Evolutionary conservation across 495 filamentous ascomycete species (phyloP), one percentile per base, ranked within the genome.

Genomic region (Neurospora intermedia): DNA sequence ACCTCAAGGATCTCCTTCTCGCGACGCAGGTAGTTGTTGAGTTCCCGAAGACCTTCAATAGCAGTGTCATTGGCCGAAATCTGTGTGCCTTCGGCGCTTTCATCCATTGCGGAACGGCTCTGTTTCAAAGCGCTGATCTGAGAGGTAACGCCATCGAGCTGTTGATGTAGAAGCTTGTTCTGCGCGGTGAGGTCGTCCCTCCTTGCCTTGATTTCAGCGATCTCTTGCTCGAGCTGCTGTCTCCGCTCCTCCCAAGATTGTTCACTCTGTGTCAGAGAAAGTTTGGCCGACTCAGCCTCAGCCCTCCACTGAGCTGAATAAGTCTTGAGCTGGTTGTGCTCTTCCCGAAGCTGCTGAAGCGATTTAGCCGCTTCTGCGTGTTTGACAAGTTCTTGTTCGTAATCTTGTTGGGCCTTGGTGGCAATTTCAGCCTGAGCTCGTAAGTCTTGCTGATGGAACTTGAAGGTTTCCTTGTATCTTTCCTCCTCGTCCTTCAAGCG

Each of bases 1-100:
- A 97, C 93, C 73, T 98, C 94, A 4, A 98, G 89, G 76, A 99
- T 98, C 77, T 98, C 94, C 83, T 98, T 98, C 83, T 98, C 96
- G 62, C 92, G 89, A n/a, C 96, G 90, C 71, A 98, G 84, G 81
- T 93, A 98, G 69, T 88, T 90, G 81, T 96, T 94, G 46, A 98
- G 87, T 77, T 97, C 94, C 72, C 94, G 91, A 38, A 97, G 87
- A 73, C 92, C 91, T 72, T 93, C 91, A 20, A 90, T 79, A 45
- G 87, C 88, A 42, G 81, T 81, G 54, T 87, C 85, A 7, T 78
- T 74, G 11, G 86, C 81, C 6, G 81, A 79, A 43, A 82, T 69
- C 27, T 78, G 74, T 0, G 86, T 74, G 20, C 78, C 75, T 10
- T 81, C 79, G 10, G 85, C 80, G 6, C 80, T 79, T 20, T 89